Evolutionary conservation across 2,329 filamentous ascomycete genomes (phyloP), one percentile per base, ranked within the genome.

Genomic region (Verticillium tricorpus): DNA sequence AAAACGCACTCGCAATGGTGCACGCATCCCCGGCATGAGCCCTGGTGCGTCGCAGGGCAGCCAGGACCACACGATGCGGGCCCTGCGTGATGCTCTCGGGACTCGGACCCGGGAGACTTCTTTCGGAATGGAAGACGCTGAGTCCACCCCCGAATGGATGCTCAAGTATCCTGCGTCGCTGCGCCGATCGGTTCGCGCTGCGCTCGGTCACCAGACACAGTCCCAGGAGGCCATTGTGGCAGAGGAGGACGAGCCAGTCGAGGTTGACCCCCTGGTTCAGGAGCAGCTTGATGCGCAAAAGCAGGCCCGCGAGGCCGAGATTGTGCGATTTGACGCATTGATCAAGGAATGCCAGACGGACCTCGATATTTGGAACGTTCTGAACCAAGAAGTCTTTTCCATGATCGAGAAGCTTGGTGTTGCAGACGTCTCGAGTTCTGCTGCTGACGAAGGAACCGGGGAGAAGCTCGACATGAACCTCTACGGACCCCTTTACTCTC

Each of bases 331-430:
- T 9, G 81, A 85, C 64, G 65, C 67, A 6, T 68, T 84, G 45
- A 83, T 93, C 76, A 73, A 77, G 12, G 71, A 68, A 2, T 87
- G 87, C 19, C 67, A 76, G 62, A 85, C 85, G 0, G 90, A 93
- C 67, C 74, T 81, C 22, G 84, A 85, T 58, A 77, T 92, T 11
- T 93, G 90, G 89, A 72, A 84, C 7, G 73, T 89, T 3, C 78
- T 93, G 70, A 85, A 91, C 64, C 71, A 77, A 5, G 83, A 92
- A 58, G 86, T 93, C 14, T 90, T 93, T 67, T 78, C 81, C 1
- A 74, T 88, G 64, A 82, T 89, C 0, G 70, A 74, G 3, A 81
- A 77, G 62, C 74, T 92, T 22, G 83, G 86, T 12, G 77, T 90
- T 14, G 70, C 77, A 60, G 71, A 76, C 15, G 9, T 25, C 15